A percentile compares a stretch with the other conserved stretches of the same genome.
Evolutionary conservation across 2,329 filamentous ascomycete genomes (phyloP).

Genomic region (Alternaria tenuissima): DNA sequence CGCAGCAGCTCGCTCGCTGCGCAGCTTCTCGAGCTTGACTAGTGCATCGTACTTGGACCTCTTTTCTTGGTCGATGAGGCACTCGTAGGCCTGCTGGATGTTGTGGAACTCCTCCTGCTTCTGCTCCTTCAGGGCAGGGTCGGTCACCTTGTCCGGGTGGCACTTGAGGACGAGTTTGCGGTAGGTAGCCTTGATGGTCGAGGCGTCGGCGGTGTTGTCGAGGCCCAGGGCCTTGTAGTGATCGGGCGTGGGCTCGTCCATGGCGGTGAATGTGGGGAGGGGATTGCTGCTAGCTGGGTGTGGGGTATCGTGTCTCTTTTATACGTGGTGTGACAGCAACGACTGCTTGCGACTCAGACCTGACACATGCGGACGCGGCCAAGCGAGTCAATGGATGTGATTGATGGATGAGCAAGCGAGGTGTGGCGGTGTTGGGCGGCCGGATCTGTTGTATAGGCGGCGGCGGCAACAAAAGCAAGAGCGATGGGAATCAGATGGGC

Average conservation of each 20-base stretch:
- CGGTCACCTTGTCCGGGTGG: slow-evolving; percentile 90
- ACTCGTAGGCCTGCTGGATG: slow-evolving; percentile 92
- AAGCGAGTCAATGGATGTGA: slow-evolving; percentile 4
- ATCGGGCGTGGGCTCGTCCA: slow-evolving; percentile 66
- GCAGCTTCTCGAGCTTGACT: slow-evolving; percentile 71
- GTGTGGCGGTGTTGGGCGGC: slow-evolving; percentile 36
- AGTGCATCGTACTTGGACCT: slow-evolving; percentile 80
- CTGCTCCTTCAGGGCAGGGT: slow-evolving; percentile 75
- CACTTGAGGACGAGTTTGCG: slow-evolving; percentile 87
- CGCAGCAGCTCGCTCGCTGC: slow-evolving; percentile 62
- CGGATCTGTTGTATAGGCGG: slow-evolving; percentile 17
- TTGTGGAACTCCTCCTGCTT: slow-evolving; percentile 90
- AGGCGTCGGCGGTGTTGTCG: slow-evolving; percentile 71
- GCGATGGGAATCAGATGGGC: slow-evolving; percentile 10
- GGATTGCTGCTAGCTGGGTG: slow-evolving; percentile 10
- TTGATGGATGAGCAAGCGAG: slow-evolving; percentile 11
- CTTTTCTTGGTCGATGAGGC: slow-evolving; percentile 79
- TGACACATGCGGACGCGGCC: slow-evolving; percentile 18
- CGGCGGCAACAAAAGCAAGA: slow-evolving; percentile 15
- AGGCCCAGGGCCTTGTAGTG: slow-evolving; percentile 83
- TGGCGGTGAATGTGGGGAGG: slow-evolving; percentile 52
- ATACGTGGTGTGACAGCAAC: slow-evolving; percentile 18
- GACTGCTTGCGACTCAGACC: slow-evolving; percentile 17
- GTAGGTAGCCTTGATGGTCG: slow-evolving; percentile 80
- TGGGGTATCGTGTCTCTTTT: slow-evolving; percentile 18